Conservation (phyloP, 495 filamentous ascomycete genomes). For the Glarea lozoyensis region DNA sequence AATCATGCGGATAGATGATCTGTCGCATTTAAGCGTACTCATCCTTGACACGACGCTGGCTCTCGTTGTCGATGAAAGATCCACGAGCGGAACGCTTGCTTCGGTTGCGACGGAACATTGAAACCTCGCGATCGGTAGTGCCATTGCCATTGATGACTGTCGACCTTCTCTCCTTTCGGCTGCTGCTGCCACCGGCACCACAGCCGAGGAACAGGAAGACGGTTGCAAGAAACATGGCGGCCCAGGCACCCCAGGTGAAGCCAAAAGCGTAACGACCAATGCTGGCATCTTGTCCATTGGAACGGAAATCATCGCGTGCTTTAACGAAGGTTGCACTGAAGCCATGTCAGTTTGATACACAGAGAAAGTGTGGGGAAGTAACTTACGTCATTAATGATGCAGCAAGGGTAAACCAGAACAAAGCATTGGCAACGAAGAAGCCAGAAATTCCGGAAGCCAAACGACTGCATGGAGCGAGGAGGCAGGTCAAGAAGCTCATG, state of each 20-base stretch:
- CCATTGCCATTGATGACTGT: not conserved
- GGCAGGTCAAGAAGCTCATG: constrained; percentile 38
- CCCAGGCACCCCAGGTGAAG: constrained; percentile 78
- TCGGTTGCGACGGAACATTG: constrained; percentile 24
- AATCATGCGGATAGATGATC: not conserved
- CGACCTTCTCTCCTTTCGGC: not conserved
- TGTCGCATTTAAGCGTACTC: constrained; percentile 42
- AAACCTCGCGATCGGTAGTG: not conserved
- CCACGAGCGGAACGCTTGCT: constrained; percentile 29
- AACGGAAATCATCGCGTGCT: constrained; percentile 61
- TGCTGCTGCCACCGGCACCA: constrained; percentile 13
- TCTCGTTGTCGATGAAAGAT: constrained; percentile 39
- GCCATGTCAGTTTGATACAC: constrained; percentile 14
- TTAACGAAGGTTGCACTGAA: constrained; percentile 64
- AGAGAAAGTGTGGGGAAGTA: constrained; percentile 3
- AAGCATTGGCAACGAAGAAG: constrained; percentile 25
- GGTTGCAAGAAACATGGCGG: constrained; percentile 59
- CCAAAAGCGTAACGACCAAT: constrained; percentile 70
- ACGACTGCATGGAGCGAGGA: constrained; percentile 40
- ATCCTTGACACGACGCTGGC: constrained; percentile 51
- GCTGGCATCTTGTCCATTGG: constrained; percentile 43
- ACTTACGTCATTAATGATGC: constrained; percentile 46
- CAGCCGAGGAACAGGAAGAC: constrained; percentile 58
- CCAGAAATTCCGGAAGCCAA: constrained; percentile 37
- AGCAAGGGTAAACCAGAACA: constrained; percentile 37